Conservation (phyloP, 768 basidiomycete genomes). For the Pulveroboletus ravenelii region DNA sequence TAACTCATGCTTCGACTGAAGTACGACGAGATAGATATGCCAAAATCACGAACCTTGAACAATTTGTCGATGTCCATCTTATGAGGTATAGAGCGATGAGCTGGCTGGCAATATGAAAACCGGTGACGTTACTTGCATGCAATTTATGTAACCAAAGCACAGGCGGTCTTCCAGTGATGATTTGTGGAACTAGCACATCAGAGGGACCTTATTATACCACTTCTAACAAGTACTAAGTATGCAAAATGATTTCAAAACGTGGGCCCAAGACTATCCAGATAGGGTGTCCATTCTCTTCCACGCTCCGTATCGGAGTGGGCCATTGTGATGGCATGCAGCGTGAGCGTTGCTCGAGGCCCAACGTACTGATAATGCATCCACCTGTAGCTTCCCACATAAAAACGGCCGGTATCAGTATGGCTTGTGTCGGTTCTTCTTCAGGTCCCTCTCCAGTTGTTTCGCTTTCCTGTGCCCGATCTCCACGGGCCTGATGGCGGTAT, state of each 20-base stretch:
- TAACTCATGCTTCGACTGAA: slow-evolving; percentile 21
- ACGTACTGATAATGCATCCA: slow-evolving; percentile 26
- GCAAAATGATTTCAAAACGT: background rate
- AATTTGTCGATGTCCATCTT: slow-evolving; percentile 48
- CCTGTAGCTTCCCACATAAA: background rate
- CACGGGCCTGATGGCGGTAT: slow-evolving; percentile 79
- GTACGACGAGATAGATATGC: background rate
- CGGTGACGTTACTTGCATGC: background rate
- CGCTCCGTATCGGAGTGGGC: slow-evolving; percentile 2
- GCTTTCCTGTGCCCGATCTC: slow-evolving; percentile 94
- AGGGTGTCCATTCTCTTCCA: slow-evolving; percentile 6
- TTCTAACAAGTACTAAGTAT: slow-evolving; percentile 3
- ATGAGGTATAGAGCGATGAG: background rate
- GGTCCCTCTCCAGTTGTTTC: slow-evolving; percentile 79
- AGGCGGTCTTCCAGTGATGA: no score
- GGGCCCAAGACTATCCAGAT: background rate
- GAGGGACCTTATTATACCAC: background rate
- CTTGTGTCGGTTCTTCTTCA: slow-evolving; percentile 85
- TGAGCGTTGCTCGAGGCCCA: slow-evolving; percentile 24
- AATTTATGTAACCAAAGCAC: slow-evolving; percentile 15
- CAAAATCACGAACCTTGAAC: slow-evolving; percentile 37
- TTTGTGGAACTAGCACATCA: no score
- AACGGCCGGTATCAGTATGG: slow-evolving; percentile 54
- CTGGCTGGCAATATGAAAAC: background rate
- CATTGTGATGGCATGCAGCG: slow-evolving; percentile 9